Conservation (phyloP, 2,329 filamentous ascomycete species). For the Hymenoscyphus linearis region DNA sequence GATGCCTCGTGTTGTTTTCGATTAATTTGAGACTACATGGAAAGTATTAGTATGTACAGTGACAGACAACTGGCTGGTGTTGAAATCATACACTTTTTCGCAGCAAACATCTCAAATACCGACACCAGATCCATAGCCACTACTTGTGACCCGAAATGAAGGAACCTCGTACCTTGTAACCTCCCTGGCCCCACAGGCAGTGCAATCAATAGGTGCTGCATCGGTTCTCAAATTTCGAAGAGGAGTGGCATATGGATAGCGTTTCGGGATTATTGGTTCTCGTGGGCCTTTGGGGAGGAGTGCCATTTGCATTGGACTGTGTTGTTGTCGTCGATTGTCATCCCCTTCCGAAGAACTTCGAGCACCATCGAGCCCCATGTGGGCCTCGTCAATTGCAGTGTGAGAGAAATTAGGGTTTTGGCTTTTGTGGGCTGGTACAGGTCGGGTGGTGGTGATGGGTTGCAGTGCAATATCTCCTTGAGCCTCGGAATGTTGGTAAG, state of each 20-base stretch:
- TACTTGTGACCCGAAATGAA: slow-evolving; percentile 14
- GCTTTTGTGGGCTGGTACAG: not conserved
- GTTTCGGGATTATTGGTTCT: not conserved
- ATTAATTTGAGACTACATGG: not conserved
- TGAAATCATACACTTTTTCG: not conserved
- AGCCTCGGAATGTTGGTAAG: not conserved
- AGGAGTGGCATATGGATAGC: not conserved
- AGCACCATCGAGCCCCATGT: not conserved
- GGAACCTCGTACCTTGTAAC: slow-evolving; percentile 18
- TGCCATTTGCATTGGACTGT: not conserved
- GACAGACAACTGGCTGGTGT: not conserved
- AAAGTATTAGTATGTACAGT: not conserved
- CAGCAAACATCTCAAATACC: slow-evolving; percentile 34
- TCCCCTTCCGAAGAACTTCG: not conserved
- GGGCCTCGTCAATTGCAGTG: not conserved
- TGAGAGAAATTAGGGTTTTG: not conserved
- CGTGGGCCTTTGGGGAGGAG: not conserved
- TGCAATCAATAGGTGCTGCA: slow-evolving; percentile 20
- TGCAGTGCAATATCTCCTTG: not conserved
- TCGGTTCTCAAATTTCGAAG: slow-evolving; percentile 12
- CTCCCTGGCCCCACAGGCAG: slow-evolving; percentile 19
- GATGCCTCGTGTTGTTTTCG: not conserved
- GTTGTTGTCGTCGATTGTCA: not conserved
- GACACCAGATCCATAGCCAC: not conserved
- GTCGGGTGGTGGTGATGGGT: not conserved